Evolutionary conservation across 306 rosid species (phyloP), one percentile per base, ranked within the genome.

Genomic region (Cicer pinnatifidum): DNA sequence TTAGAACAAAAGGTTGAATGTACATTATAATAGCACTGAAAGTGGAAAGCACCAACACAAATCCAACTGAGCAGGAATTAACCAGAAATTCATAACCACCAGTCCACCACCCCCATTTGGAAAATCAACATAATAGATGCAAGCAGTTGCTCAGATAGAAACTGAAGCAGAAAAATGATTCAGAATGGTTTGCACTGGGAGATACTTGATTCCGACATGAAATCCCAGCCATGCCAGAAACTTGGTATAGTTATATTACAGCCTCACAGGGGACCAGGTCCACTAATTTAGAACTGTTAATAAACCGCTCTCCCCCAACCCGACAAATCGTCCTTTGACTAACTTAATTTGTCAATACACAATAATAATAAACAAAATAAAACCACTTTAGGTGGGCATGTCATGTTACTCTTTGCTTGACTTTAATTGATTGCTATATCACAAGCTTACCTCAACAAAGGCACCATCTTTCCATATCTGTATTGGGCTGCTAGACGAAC

Each of bases 391-490:
- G 39, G 15, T 44, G 4, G 71, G 52, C 28, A 75, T 17, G 50
- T 16, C 78, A 59, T 45, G 58, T 20, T 43, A 33, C 11, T 69
- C 11, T 47, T 61, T 67, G 20, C 23, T 47, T 47, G 28, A 58
- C 54, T 76, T 46, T 17, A 74, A 69, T 74, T 46, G 46, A 65
- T 66, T 58, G n/a, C 15, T 11, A 41, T 54, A 50, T 59, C 72
- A 58, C 47, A 19, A 51, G 80, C 40, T 59, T 73, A 94, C 98
- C 98, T 94, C 97, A 40, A 91, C 85, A 53, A 64, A 84, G 52
- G 83, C 80, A 45, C 86, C 96, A 1, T 89, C 92, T 75, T 91
- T 94, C 98, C 98, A 94, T 78, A 94, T 94, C 84, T 94, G 98
- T 61, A 94, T 91, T 4, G 94, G 85, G 80, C 97, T 91, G 85